These are phyloP conservation scores for Hypoxylon lenormandii DNA, from an alignment of 495 filamentous ascomycete species.

Conservation along the genomic window DNA sequence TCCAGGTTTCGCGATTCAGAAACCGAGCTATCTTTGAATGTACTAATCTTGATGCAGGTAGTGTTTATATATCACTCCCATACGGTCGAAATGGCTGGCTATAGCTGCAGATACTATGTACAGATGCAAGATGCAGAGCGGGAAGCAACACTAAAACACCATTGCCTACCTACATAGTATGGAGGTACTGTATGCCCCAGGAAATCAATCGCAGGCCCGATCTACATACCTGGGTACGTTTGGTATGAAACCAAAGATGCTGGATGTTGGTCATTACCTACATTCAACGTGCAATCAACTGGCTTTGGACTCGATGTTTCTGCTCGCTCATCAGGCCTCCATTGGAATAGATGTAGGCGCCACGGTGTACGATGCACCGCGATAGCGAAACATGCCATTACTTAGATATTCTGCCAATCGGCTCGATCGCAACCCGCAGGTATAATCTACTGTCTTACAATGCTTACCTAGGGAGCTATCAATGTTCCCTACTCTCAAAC, in stretches of 20 bases:
- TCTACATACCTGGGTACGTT: no score
- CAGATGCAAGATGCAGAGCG: constrained; percentile 36
- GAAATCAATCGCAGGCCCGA: constrained; percentile 24
- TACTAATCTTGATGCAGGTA: neutral
- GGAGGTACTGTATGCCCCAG: constrained; percentile 23
- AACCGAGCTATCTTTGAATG: neutral
- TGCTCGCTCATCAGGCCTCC: constrained; percentile 29
- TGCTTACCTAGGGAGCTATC: neutral
- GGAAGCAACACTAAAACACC: constrained; percentile 32
- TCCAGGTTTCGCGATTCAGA: neutral
- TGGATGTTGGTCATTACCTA: constrained; percentile 19
- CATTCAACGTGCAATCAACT: constrained; percentile 13
- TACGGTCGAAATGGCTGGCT: constrained; percentile 9
- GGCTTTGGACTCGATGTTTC: constrained; percentile 30
- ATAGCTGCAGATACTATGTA: constrained; percentile 8
- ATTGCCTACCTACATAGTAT: no score
- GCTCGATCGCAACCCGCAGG: constrained; percentile 36
- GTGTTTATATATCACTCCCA: neutral
- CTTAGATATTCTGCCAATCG: constrained; percentile 34
- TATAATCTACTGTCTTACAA: constrained; percentile 2
- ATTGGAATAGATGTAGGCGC: constrained; percentile 23
- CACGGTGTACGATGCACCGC: constrained; percentile 19
- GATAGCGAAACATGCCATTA: neutral
- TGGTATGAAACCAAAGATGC: constrained; percentile 26
- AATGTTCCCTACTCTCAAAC: constrained; percentile 11